These are phyloP conservation scores for Haplosporangium gracile DNA, from an alignment of 192 early-diverging fungal genomes.

Conservation along the genomic window DNA sequence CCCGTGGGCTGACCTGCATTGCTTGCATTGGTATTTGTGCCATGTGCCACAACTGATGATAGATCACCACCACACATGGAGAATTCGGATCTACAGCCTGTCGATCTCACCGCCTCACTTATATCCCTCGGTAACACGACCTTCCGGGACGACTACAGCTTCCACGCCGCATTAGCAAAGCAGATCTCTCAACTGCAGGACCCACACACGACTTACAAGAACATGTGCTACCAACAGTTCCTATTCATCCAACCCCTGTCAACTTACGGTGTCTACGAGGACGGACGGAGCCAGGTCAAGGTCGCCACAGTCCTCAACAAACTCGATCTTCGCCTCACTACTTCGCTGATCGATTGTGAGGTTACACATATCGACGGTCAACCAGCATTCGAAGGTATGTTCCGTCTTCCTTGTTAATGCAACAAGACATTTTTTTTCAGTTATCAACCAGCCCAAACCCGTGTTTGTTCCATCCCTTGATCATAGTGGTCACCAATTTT, in stretches of 20 bases:
- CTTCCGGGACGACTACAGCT: conserved; percentile 42
- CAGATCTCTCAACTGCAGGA: conserved; percentile 40
- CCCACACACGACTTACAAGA: conserved; percentile 48
- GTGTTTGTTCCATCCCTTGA: neutral
- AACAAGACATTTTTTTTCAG: neutral
- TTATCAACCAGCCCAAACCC: neutral
- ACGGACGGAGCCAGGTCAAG: conserved; percentile 40
- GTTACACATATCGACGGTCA: conserved; percentile 53
- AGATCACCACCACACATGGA: conserved; percentile 45
- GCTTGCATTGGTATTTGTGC: neutral
- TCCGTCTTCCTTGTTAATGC: neutral
- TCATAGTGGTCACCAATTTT: conserved; percentile 26
- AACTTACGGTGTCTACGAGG: conserved; percentile 47
- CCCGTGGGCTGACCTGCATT: neutral
- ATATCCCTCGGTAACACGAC: conserved; percentile 15
- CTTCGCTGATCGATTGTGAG: conserved; percentile 42
- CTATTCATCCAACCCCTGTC: conserved; percentile 48
- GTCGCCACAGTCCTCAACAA: conserved; percentile 38
- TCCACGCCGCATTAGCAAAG: conserved; percentile 13
- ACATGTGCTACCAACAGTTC: conserved; percentile 54
- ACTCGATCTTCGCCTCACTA: conserved; percentile 20
- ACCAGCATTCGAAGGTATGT: conserved; percentile 45
- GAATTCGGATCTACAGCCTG: conserved; percentile 42
- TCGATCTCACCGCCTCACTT: conserved; percentile 29
- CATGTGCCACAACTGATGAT: neutral